These are phyloP conservation scores for Fusarium globosum DNA, from an alignment of 2,329 filamentous ascomycete genomes.

Conservation along the genomic window DNA sequence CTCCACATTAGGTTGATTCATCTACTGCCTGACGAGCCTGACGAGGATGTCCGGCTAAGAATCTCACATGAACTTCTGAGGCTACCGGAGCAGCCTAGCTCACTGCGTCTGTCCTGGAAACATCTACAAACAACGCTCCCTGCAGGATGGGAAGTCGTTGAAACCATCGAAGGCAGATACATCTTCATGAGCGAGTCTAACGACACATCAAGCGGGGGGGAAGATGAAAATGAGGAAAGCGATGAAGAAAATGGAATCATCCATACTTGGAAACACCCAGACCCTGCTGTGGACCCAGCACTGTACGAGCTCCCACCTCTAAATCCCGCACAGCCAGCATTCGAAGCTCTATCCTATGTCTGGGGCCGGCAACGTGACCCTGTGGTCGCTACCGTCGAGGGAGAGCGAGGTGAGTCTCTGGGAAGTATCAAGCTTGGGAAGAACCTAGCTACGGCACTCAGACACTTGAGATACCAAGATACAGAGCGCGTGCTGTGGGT, in stretches of 20 bases:
- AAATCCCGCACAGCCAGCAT: background rate
- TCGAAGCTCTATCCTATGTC: background rate
- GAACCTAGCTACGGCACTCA: background rate
- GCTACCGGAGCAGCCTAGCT: accelerated
- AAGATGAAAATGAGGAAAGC: background rate
- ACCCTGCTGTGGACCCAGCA: background rate
- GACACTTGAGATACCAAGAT: background rate
- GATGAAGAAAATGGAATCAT: accelerated
- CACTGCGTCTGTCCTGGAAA: background rate
- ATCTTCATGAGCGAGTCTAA: background rate
- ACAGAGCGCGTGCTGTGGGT: background rate
- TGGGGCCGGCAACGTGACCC: background rate
- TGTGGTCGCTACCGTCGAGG: background rate
- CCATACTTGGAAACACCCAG: background rate
- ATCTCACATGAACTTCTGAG: background rate
- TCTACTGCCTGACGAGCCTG: background rate
- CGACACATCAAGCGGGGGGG: background rate
- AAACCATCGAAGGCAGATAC: background rate
- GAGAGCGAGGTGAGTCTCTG: accelerated
- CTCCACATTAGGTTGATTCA: background rate
- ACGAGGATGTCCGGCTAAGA: background rate
- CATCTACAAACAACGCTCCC: background rate
- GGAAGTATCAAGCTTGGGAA: background rate
- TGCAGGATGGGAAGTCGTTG: background rate
- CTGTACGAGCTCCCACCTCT: background rate